phyloP scores from a whole-genome alignment of 441 rosid genomes.

The Arabidopsis hybrid region DNA sequence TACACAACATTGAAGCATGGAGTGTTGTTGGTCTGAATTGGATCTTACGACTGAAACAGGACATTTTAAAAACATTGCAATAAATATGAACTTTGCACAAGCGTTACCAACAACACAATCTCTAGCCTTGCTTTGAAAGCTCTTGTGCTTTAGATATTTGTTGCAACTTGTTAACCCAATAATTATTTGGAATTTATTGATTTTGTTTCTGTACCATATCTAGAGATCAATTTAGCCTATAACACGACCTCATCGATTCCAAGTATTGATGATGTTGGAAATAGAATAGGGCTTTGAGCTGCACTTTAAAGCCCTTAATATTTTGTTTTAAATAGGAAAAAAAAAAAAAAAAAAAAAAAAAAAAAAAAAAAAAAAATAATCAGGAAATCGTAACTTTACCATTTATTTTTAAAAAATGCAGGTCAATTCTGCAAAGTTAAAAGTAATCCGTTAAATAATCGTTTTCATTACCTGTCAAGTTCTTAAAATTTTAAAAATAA shows the following conservation, averaged over 20 bases:
- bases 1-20: slow-evolving; percentile 40
- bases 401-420: too few relatives aligned
- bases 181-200: background rate
- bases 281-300: background rate
- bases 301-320: background rate
- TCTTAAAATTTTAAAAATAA: too few relatives aligned
- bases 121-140: slow-evolving; percentile 38
- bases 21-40: slow-evolving; percentile 23
- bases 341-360: too few relatives aligned
- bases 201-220: background rate
- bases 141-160: slow-evolving; percentile 14
- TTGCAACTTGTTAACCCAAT: slow-evolving; percentile 8
- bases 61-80: slow-evolving; percentile 36
- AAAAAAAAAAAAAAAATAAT: too few relatives aligned
- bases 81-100: slow-evolving; percentile 25
- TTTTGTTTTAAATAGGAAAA: background rate
- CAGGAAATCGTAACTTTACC: too few relatives aligned
- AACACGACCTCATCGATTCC: background rate
- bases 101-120: slow-evolving; percentile 13
- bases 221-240: background rate
- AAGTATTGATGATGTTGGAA: background rate
- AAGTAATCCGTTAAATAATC: too few relatives aligned
- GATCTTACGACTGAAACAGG: slow-evolving; percentile 19
- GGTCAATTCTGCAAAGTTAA: too few relatives aligned
- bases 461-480: too few relatives aligned